phyloP scores from a whole-genome alignment of 2,329 filamentous ascomycete species.

The Curvularia sp. region DNA sequence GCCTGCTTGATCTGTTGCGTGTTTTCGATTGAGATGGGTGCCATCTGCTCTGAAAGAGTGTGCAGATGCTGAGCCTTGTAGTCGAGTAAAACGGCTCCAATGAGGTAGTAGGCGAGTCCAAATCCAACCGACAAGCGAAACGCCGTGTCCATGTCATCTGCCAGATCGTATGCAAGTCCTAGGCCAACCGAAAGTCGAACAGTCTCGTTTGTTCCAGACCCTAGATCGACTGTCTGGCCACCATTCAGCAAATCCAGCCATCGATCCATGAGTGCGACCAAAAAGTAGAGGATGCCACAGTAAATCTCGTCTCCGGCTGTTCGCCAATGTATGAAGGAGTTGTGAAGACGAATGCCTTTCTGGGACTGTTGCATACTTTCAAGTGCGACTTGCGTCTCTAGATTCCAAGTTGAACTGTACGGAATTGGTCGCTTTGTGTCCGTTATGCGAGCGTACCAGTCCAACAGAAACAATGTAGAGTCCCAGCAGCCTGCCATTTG shows the following conservation, averaged over 20 bases:
- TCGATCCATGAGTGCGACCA: constrained; percentile 63
- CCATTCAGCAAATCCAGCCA: constrained; percentile 61
- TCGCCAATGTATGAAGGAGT: constrained; percentile 65
- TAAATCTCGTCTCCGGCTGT: constrained; percentile 63
- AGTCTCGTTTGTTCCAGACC: constrained; percentile 1
- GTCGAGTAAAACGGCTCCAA: constrained; percentile 64
- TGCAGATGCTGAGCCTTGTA: constrained; percentile 61
- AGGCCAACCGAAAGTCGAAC: background rate
- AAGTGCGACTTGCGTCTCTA: constrained; percentile 62
- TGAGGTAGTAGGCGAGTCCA: constrained; percentile 64
- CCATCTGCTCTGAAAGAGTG: constrained; percentile 53
- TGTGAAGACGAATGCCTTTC: constrained; percentile 63
- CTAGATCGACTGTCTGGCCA: constrained; percentile 49
- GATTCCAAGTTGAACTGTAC: constrained; percentile 64
- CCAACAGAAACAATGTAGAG: constrained; percentile 61
- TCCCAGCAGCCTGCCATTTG: constrained; percentile 61
- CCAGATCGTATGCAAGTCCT: background rate
- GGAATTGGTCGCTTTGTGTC: constrained; percentile 59
- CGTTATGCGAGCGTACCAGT: constrained; percentile 60
- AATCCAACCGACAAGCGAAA: constrained; percentile 60
- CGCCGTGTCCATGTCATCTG: constrained; percentile 36
- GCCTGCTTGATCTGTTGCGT: constrained; percentile 54
- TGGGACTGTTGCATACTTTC: constrained; percentile 61
- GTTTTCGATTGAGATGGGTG: constrained; percentile 51
- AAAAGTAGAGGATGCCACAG: constrained; percentile 62